These are phyloP conservation scores for Collybiopsis luxurians DNA, from an alignment of 768 basidiomycete species.

Conservation along the genomic window DNA sequence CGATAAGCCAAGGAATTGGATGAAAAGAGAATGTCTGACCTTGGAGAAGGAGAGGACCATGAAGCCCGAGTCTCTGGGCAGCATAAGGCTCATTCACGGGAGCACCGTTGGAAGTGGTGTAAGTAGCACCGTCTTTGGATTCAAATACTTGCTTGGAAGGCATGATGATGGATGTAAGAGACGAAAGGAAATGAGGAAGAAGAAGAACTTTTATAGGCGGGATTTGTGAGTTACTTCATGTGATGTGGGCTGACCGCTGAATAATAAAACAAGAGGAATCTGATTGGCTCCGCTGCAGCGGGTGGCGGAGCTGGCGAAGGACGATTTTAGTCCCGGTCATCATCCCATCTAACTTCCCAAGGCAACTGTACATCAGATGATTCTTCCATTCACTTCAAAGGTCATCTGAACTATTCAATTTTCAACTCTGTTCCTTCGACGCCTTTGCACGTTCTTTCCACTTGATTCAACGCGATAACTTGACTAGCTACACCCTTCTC, in stretches of 20 bases:
- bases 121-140: constrained; percentile 55
- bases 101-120: constrained; percentile 86
- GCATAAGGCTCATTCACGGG: constrained; percentile 76
- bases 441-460: no score
- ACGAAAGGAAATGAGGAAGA: background rate
- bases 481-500: no score
- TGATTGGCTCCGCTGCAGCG: no score
- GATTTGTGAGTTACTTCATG: background rate
- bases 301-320: no score
- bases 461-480: no score
- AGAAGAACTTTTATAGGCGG: background rate
- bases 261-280: no score
- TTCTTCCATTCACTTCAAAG: no score
- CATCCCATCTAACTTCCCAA: no score
- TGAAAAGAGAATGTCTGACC: constrained; percentile 41
- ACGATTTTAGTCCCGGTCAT: no score
- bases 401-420: no score
- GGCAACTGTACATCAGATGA: no score
- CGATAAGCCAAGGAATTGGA: background rate
- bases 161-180: constrained; percentile 37
- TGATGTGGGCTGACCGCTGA: background rate
- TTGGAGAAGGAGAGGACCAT: constrained; percentile 87
- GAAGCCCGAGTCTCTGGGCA: constrained; percentile 67
- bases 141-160: constrained; percentile 59
- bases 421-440: no score